Base-by-base conservation (phyloP, 768 basidiomycete genomes). In the Peribolospora baueri region DNA sequence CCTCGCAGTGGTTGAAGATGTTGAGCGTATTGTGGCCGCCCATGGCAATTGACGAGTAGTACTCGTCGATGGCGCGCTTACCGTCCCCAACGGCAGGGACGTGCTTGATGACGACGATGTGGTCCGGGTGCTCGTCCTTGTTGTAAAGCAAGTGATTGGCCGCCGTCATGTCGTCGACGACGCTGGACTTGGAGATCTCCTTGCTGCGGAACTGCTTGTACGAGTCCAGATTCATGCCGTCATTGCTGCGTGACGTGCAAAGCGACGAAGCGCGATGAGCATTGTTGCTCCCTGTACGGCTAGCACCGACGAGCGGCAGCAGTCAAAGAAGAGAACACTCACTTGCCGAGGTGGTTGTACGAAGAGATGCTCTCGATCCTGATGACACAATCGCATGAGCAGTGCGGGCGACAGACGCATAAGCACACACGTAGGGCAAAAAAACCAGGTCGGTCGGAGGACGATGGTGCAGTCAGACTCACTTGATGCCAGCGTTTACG, bases 51-150 rank as follows among this genome's bases (percentile, higher is more conserved):
- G 97, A 90, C 8, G 85, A 90, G 69, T 88, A 87, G 71, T 95
- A 97, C 73, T 95, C 90, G 70, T 97, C 93, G 73, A 97, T 87
- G n/a, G 90, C 93, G 55, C 86, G 76, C 78, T 95, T 97, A 56
- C 84, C 85, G 72, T 97, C 93, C 45, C 91, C 90, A 40, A 91
- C 88, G 37, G 88, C 84, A 25, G 86, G 87, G 3, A 95, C 81
- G 61, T 91, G 91, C 74, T 91, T 91, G 76, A 91, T 91, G 55
- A 61, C 54, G 54, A 95, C 81, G 63, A 90, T 76, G 66, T 98
- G 91, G 69, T 95, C 90, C 39, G 91, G 91, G 69, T 95, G 88
- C 70, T 98, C 91, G 63, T 88, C 88, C 70, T 90, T 87, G 75
- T 86, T 88, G 76, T 81, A 95, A 38, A 95, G 73, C 57, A 95